Conservation (phyloP, 352 stramenopile genomes). For the Phytophthora vignae region DNA sequence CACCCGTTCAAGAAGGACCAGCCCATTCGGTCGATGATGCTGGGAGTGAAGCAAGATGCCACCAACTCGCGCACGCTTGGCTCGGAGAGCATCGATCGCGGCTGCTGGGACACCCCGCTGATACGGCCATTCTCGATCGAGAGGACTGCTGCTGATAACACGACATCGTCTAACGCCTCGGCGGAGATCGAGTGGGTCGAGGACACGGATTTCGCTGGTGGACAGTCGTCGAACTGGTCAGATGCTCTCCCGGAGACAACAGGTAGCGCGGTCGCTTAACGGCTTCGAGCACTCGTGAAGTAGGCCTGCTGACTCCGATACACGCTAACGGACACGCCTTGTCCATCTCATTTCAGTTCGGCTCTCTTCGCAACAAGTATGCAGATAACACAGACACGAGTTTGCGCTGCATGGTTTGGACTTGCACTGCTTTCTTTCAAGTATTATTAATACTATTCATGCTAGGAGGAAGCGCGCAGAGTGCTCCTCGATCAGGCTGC, state of each 20-base stretch:
- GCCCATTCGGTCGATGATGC: conserved; percentile 2
- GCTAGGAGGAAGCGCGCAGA: too few species aligned
- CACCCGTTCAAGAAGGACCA: neutral
- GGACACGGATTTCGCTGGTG: neutral
- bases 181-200: neutral
- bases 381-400: too few species aligned
- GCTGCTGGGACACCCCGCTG: neutral
- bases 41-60: neutral
- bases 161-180: neutral
- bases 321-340: too few species aligned
- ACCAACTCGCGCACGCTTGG: neutral
- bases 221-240: neutral
- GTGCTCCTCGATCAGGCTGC: too few species aligned
- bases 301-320: too few species aligned
- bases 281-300: too few species aligned
- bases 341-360: too few species aligned
- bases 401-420: too few species aligned
- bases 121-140: neutral
- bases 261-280: too few species aligned
- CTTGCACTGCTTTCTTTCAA: too few species aligned
- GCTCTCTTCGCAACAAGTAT: too few species aligned
- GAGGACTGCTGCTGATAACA: neutral
- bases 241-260: neutral
- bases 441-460: too few species aligned
- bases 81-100: neutral